Evolutionary conservation across 2,329 filamentous ascomycete species (phyloP), one percentile per base, ranked within the genome.

Genomic region (Ciborinia camelliae): DNA sequence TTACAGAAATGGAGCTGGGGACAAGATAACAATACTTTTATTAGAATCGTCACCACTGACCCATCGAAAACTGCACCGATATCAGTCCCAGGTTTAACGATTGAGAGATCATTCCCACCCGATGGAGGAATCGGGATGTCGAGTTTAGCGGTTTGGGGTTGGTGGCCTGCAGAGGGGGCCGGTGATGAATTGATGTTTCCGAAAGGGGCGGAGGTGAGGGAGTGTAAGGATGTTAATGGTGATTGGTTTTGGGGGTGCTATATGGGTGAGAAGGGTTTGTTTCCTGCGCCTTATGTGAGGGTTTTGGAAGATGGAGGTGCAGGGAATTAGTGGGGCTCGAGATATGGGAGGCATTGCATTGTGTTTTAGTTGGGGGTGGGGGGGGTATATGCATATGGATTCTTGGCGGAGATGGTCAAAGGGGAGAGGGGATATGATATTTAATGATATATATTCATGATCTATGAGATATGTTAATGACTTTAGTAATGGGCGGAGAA

Each of bases 171-270:
- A 2, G 77, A 81, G 0, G 82, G 79, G 8, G 81, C 78, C 0
- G 84, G 84, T 1, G 81, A 97, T 74, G 94, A 98, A 77, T 78
- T 98, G 48, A 77, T 88, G 68, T 97, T 98, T 71, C 94, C 94
- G 0, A 87, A 87, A 59, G 88, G 90, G 12, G 92, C 93, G 0
- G 90, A 95, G 76, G 84, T 98, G 18, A 82, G 83, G 8, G 94
- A 98, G 78, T 86, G 90, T 45, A 89, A 94, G 75, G 90, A 95
- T 75, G 86, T 96, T 55, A 97, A 97, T 75, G 90, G 89, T 23
- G 92, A 97, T 75, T 98, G 93, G 93, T 92, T 84, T 73, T 90
- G 89, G 78, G 94, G 94, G 0, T 86, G 87, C 35, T 97, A 96
- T 80, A 92, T 92, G 78, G 92, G 92, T 0, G 80, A 79, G 30